phyloP scores from a whole-genome alignment of 2,329 filamentous ascomycete genomes.

The Aureobasidium subglaciale region DNA sequence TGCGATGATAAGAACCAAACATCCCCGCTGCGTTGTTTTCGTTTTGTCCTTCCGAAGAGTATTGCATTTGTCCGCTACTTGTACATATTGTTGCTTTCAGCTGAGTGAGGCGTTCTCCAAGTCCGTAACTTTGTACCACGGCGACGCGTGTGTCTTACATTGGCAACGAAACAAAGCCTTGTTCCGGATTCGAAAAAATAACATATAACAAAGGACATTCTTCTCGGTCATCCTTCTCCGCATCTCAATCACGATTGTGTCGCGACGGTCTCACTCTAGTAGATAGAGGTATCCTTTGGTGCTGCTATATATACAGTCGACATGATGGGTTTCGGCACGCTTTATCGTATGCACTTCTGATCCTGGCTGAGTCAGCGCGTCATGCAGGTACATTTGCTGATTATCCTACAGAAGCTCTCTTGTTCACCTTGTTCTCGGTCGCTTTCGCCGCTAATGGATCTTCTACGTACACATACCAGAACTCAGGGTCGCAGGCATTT shows the following conservation, averaged over 20 bases:
- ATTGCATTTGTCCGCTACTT: not conserved
- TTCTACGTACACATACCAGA: not conserved
- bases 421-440: not conserved
- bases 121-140: not conserved
- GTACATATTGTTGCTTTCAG: not conserved
- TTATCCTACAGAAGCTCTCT: not conserved
- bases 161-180: conserved; percentile 6
- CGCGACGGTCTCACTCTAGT: too few species aligned
- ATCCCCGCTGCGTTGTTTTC: not conserved
- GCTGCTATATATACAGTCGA: not conserved
- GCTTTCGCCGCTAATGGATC: conserved; percentile 3
- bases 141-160: conserved; percentile 5
- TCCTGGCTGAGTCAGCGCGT: not conserved
- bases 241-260: not conserved
- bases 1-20: not conserved
- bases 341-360: not conserved
- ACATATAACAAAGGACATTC: not conserved
- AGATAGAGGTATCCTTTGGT: too few species aligned
- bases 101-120: conserved; percentile 2
- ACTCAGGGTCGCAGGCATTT: not conserved
- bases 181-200: not conserved
- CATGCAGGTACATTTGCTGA: not conserved
- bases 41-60: too few species aligned
- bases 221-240: not conserved
- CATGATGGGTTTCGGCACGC: not conserved